Percentiles rank a stretch among this genome's conserved stretches.
Evolutionary conservation across 1,284 basidiomycete genomes (phyloP).

Genomic region (Amylostereum chailletii): DNA sequence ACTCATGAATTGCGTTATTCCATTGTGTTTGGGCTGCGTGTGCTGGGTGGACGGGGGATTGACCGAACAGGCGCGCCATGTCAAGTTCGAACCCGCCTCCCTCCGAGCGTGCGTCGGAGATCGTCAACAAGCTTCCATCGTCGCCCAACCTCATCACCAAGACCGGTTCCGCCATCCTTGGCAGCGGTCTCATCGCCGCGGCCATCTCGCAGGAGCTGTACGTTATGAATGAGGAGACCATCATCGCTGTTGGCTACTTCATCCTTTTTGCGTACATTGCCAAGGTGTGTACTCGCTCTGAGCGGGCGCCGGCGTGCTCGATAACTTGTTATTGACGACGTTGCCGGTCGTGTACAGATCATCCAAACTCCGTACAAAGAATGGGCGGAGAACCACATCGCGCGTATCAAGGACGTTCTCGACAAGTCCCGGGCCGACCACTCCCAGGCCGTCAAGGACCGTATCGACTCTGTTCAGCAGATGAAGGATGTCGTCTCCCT

Average conservation of each 20-base stretch:
- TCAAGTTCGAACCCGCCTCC: constrained; percentile 62
- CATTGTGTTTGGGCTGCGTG: neutral
- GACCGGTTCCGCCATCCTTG: constrained; percentile 87
- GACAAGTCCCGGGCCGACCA: constrained; percentile 82
- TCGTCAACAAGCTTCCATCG: constrained; percentile 90
- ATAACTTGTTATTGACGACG: too few species aligned
- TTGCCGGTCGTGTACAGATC: constrained; percentile 13
- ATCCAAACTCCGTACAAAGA: constrained; percentile 79
- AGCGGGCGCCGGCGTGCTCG: too few species aligned
- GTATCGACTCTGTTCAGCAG: constrained; percentile 83
- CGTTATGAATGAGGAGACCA: constrained; percentile 93
- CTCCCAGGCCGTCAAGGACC: constrained; percentile 88
- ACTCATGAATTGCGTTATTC: neutral
- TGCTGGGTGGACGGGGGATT: neutral
- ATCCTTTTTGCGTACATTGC: constrained; percentile 85
- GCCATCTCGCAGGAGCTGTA: constrained; percentile 98
- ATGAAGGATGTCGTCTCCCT: constrained; percentile 90
- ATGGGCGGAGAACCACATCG: constrained; percentile 87
- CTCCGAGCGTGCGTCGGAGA: constrained; percentile 81
- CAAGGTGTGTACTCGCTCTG: constrained; percentile 42
- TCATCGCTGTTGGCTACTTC: constrained; percentile 76
- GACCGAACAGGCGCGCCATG: constrained; percentile 49
- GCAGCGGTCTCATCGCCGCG: constrained; percentile 83
- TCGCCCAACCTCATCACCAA: constrained; percentile 88
- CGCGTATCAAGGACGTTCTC: constrained; percentile 78